phyloP scores from a whole-genome alignment of 768 basidiomycete species.

The Mycena alexandri region DNA sequence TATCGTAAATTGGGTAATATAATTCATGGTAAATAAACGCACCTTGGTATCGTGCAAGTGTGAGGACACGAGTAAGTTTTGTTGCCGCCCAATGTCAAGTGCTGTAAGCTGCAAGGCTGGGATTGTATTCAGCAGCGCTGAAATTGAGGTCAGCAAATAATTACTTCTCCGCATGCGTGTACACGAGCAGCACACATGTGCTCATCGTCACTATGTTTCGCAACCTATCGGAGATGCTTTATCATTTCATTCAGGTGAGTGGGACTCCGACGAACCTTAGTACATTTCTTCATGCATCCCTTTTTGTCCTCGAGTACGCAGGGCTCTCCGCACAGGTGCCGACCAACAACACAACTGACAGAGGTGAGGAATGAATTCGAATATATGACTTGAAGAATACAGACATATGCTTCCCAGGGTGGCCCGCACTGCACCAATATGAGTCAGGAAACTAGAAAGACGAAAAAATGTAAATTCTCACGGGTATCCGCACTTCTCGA shows the following conservation, averaged over 20 bases:
- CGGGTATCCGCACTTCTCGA: slow-evolving; percentile 59
- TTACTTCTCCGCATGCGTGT: slow-evolving; percentile 69
- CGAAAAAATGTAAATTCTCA: slow-evolving; percentile 41
- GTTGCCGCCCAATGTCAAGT: slow-evolving; percentile 45
- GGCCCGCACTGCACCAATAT: slow-evolving; percentile 62
- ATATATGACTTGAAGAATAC: slow-evolving; percentile 28
- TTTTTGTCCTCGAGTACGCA: slow-evolving; percentile 59
- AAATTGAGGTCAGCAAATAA: not conserved
- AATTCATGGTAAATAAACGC: not conserved
- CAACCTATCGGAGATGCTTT: slow-evolving; percentile 48
- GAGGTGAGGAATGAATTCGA: not conserved
- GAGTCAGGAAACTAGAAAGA: not conserved
- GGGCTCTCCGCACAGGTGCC: slow-evolving; percentile 65
- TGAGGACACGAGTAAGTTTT: slow-evolving; percentile 54
- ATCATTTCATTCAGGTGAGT: not conserved
- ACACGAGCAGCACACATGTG: slow-evolving; percentile 66
- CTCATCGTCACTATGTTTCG: slow-evolving; percentile 59
- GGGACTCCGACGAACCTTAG: slow-evolving; percentile 52
- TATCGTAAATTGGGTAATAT: not conserved
- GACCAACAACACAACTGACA: slow-evolving; percentile 61
- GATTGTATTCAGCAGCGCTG: slow-evolving; percentile 20
- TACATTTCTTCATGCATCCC: slow-evolving; percentile 66
- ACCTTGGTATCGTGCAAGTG: slow-evolving; percentile 60
- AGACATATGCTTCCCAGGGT: slow-evolving; percentile 67
- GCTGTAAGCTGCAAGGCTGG: slow-evolving; percentile 58